A percentile compares a stretch with the other conserved stretches of the same genome.
Conservation (phyloP, 345 rosid genomes). For the Passiflora organensis region DNA sequence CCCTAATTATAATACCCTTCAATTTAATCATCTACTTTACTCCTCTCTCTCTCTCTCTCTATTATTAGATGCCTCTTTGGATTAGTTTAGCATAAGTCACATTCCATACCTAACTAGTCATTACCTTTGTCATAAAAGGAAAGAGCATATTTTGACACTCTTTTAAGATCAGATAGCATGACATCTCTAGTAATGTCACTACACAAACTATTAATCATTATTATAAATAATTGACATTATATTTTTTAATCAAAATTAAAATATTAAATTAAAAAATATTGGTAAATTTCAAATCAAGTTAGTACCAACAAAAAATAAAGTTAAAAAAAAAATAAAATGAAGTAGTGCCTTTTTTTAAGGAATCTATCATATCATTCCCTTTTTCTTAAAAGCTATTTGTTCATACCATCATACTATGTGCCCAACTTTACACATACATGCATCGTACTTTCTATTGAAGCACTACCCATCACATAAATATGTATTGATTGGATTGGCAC, state of each 20-base stretch:
- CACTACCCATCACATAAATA: background rate
- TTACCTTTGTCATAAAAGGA: background rate
- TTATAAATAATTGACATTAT: too few species aligned
- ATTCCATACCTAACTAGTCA: slow-evolving; percentile 5
- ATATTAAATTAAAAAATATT: too few species aligned
- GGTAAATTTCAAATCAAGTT: too few species aligned
- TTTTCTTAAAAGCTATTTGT: background rate
- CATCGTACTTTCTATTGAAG: background rate
- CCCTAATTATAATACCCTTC: background rate
- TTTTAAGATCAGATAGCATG: too few species aligned
- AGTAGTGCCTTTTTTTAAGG: slow-evolving; percentile 1
- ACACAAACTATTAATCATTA: too few species aligned
- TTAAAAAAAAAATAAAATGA: background rate
- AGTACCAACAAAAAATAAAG: too few species aligned
- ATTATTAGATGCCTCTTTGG: slow-evolving; percentile 1
- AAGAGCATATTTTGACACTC: too few species aligned
- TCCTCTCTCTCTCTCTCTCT: background rate
- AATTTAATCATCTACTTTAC: background rate
- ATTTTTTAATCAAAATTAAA: too few species aligned
- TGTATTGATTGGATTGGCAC: background rate
- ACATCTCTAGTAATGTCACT: too few species aligned
- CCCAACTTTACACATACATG: background rate
- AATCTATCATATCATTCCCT: slow-evolving; percentile 1
- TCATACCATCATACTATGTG: background rate
- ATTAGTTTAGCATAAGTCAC: slow-evolving; percentile 22